Percentiles rank a stretch among this genome's conserved stretches.
phyloP scores from a whole-genome alignment of 2,329 filamentous ascomycete genomes.

The Colletotrichum endophyticum region DNA sequence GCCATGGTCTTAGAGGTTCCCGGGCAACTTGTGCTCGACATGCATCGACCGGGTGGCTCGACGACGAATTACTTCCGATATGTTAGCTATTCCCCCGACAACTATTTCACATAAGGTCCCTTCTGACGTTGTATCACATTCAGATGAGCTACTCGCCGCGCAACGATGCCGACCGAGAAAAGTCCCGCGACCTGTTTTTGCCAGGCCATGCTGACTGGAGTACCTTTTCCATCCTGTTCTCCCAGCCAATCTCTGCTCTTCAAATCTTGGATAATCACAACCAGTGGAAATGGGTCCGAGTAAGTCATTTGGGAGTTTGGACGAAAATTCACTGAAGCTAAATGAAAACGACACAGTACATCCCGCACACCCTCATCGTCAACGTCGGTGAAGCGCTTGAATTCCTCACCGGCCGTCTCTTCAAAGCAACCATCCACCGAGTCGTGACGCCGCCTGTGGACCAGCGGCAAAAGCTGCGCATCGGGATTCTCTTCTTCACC shows the following conservation, averaged over 20 bases:
- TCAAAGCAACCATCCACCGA: not conserved
- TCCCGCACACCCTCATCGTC: not conserved
- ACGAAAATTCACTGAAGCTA: not conserved
- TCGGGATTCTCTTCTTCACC: not conserved
- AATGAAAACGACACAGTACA: not conserved
- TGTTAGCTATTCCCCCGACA: not conserved
- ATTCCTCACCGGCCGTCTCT: not conserved
- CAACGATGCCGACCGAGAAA: not conserved
- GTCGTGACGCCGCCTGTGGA: not conserved
- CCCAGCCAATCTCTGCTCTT: not conserved
- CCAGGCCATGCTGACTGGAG: not conserved
- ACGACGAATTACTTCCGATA: not conserved
- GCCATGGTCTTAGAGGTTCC: not conserved
- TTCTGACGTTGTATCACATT: rapidly evolving
- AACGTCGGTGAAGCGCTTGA: not conserved
- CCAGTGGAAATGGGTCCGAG: not conserved
- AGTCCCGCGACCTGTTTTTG: not conserved
- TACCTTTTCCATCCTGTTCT: not conserved
- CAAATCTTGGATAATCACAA: not conserved
- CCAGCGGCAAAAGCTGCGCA: not conserved
- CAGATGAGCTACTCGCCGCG: not conserved
- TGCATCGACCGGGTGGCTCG: not conserved
- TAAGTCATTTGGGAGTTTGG: not conserved
- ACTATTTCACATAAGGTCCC: rapidly evolving
- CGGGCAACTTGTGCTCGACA: not conserved